Evolutionary conservation across 768 basidiomycete genomes (phyloP).

Genomic region (Rhizopogon roseolus): DNA sequence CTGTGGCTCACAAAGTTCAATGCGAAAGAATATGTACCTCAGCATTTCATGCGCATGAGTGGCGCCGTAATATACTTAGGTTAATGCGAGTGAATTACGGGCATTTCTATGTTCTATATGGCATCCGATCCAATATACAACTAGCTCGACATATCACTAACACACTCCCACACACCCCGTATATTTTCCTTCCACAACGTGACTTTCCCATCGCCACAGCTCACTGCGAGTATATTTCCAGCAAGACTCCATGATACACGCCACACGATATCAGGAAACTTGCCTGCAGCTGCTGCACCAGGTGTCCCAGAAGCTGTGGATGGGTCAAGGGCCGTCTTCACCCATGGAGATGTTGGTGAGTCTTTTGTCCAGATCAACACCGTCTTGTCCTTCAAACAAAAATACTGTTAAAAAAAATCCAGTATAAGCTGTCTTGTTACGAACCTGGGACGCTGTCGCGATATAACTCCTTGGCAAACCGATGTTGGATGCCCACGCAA

Average conservation of each 20-base stretch:
- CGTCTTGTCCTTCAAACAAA: constrained; percentile 59
- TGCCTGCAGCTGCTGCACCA: constrained; percentile 49
- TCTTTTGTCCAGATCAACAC: constrained; percentile 92
- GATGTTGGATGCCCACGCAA: constrained; percentile 98
- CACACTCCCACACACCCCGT: constrained; percentile 94
- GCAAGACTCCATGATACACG: constrained; percentile 98
- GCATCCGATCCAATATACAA: not conserved
- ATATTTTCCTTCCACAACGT: constrained; percentile 98
- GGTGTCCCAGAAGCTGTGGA: constrained; percentile 43
- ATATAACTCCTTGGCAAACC: constrained; percentile 93
- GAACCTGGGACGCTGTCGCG: constrained; percentile 87
- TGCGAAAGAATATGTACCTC: too few species aligned
- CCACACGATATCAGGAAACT: constrained; percentile 98
- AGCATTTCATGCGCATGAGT: constrained; percentile 15
- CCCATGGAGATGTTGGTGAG: constrained; percentile 67
- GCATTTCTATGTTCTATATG: not conserved
- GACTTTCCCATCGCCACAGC: constrained; percentile 97
- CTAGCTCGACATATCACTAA: constrained; percentile 90
- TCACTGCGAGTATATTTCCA: constrained; percentile 93
- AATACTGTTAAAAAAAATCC: not conserved
- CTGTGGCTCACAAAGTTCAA: too few species aligned
- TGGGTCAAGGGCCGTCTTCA: constrained; percentile 80
- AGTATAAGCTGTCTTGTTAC: constrained; percentile 7
- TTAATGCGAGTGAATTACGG: constrained; percentile 6
- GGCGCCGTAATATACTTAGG: constrained; percentile 27